Base-by-base conservation (phyloP, 2,329 filamentous ascomycete species). In the Talaromyces funiculosus region DNA sequence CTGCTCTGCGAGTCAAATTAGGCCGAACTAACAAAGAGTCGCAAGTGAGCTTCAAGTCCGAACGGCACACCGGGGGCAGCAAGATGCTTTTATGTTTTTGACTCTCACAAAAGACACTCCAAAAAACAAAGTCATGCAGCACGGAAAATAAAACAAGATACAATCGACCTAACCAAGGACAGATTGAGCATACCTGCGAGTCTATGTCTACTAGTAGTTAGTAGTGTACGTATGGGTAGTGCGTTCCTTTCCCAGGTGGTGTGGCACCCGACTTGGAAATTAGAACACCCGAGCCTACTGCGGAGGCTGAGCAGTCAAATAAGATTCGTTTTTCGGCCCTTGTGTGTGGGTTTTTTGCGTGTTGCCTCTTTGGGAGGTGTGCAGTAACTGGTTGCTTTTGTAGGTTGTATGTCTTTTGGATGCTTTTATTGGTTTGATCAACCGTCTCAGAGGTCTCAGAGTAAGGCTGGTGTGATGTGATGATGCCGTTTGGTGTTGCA, bases 71-170 rank as follows among this genome's bases (percentile, higher is more conserved):
- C 22, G 9, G 22, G 42, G 51, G 51, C 51, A 40, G 51, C 10
- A 54, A 38, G 33, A 40, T 40, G 51, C 24, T 54, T 54, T 38
- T 54, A 54, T 38, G 51, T 54, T 54, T 38, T 37, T 22, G 51
- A n/a, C 24, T 54, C 20, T 29, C 51, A n/a, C 16, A 29, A n/a
- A 18, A 24, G 14, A n/a, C 18, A 54, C 33, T n/a, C n/a, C n/a
- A 33, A 24, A 5, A 38, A 38, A 54, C 3, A 37, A 18, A 33
- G 57, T 59, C 57, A 59, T 51, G 45, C 57, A 59, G 33, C 45
- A 59, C 43, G n/a, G 22, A 18, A 53, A 18, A 53, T 29, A 29
- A 53, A 59, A 53, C 57, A 59, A 53, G 57, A 12, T 57, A 24
- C 18, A 53, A 49, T 40, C 10, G 29, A 49, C 8, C 45, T 38